These are phyloP conservation scores for Closterium sp. DNA, from an alignment of 139 green algal genomes.

Conservation along the genomic window DNA sequence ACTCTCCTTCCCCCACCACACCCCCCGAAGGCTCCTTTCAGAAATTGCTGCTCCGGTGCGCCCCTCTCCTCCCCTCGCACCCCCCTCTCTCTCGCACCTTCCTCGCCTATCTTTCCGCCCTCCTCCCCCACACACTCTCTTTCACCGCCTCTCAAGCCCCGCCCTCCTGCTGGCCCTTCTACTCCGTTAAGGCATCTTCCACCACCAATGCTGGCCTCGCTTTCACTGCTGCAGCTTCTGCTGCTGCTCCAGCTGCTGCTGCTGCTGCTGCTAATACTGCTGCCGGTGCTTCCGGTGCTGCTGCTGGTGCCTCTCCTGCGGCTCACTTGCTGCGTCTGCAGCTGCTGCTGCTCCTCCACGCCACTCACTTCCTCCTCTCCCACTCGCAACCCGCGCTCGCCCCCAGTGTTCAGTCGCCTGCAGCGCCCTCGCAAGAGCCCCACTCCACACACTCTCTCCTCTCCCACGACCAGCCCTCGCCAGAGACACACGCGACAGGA, in stretches of 20 bases:
- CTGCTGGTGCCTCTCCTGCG: not conserved
- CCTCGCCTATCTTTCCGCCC: not conserved
- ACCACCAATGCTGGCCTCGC: no score
- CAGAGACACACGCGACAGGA: no score
- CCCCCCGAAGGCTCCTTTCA: not conserved
- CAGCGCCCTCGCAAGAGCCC: no score
- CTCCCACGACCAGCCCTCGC: not conserved
- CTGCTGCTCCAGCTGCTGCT: not conserved
- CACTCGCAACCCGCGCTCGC: not conserved
- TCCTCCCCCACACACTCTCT: not conserved
- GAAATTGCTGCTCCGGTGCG: not conserved
- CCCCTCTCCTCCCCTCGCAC: not conserved
- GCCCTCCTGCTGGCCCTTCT: not conserved
- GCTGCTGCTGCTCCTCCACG: not conserved
- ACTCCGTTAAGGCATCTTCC: not conserved
- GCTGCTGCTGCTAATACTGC: not conserved
- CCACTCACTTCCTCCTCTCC: not conserved
- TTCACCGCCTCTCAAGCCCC: not conserved
- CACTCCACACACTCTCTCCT: not conserved
- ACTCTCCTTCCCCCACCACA: no score
- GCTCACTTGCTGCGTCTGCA: not conserved
- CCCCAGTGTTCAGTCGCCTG: no score
- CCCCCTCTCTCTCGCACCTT: not conserved
- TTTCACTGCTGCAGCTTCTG: not conserved
- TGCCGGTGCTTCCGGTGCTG: not conserved